Base-by-base conservation (phyloP, 2,329 filamentous ascomycete species). In the Microsporum audouinii region DNA sequence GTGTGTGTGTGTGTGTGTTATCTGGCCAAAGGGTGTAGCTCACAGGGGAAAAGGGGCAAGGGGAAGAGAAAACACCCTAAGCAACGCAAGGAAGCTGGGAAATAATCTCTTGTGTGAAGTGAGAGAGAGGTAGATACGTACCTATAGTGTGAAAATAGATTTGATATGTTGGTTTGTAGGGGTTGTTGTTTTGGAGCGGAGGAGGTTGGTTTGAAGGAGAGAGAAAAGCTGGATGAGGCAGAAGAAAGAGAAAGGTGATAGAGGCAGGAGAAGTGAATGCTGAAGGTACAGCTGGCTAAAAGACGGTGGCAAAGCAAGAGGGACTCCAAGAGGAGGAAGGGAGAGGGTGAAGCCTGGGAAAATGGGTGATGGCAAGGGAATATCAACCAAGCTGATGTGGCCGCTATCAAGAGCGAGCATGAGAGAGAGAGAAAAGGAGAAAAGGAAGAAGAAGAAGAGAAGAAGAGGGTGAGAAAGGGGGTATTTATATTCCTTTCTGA, bases 401-500 rank as follows among this genome's bases (percentile, higher is more conserved):
- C 34, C 29, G 49, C 49, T 29, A 6, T 53, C 49, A 17, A 49
- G 33, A 57, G 39, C 55, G 57, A 49, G 58, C n/a, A n/a, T 41
- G 58, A 43, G 34, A 5, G 14, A 43, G 34, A 41, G 47, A 36
- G 51, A 53, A 45, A 49, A 56, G 45, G 47, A 58, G 36, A 56
- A 51, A 36, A 59, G n/a, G 51, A 57, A 38, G 29, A 60, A 55
- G 45, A 29, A 45, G 56, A 27, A 60, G 27, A 38, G n/a, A 53
- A 41, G 31, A 39, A 41, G 55, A 41, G 57, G 36, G 23, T 27
- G 17, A 58, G 55, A 58, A 17, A 41, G 43, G 43, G 59, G 56
- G n/a, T 63, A 61, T 61, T 63, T 63, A 63, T 64, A 41, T 43
- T 43, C 31, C 27, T 12, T 33, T 14, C 14, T 36, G 51, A 47